These are phyloP conservation scores for Papiliotrema terrestris DNA, from an alignment of 1,284 basidiomycete species.

Conservation along the genomic window DNA sequence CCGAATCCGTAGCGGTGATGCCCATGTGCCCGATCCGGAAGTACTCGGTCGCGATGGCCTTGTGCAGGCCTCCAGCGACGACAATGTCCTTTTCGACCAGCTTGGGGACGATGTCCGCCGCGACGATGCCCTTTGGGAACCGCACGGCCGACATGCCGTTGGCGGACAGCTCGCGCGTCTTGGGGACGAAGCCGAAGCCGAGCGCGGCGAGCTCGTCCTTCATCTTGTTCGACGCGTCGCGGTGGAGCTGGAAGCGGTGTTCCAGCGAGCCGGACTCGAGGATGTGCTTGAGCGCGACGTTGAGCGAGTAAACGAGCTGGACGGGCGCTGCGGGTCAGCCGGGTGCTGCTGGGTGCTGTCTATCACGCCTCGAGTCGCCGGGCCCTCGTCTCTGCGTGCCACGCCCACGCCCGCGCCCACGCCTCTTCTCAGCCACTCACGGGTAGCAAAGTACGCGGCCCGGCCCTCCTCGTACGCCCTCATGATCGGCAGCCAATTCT, in stretches of 20 bases:
- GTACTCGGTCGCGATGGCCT: slow-evolving; percentile 72
- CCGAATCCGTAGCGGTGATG: slow-evolving; percentile 65
- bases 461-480: slow-evolving; percentile 62
- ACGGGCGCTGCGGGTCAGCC: slow-evolving; percentile 57
- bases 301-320: slow-evolving; percentile 89
- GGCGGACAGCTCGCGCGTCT: slow-evolving; percentile 63
- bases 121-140: slow-evolving; percentile 70
- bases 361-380: no score
- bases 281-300: slow-evolving; percentile 73
- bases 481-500: slow-evolving; percentile 94
- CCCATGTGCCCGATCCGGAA: slow-evolving; percentile 75
- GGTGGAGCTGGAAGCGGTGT: slow-evolving; percentile 76
- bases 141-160: slow-evolving; percentile 88
- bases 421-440: no score
- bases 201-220: slow-evolving; percentile 67
- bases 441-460: slow-evolving; percentile 86
- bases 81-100: slow-evolving; percentile 62
- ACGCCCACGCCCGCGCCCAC: no score
- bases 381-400: no score
- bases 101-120: slow-evolving; percentile 68
- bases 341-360: no score
- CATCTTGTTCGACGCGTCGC: slow-evolving; percentile 66
- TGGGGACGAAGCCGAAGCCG: slow-evolving; percentile 69
- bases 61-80: slow-evolving; percentile 85
- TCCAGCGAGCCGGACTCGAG: slow-evolving; percentile 62